These are phyloP conservation scores for Alternaria triticina DNA, from an alignment of 2,329 filamentous ascomycete genomes.

Conservation along the genomic window DNA sequence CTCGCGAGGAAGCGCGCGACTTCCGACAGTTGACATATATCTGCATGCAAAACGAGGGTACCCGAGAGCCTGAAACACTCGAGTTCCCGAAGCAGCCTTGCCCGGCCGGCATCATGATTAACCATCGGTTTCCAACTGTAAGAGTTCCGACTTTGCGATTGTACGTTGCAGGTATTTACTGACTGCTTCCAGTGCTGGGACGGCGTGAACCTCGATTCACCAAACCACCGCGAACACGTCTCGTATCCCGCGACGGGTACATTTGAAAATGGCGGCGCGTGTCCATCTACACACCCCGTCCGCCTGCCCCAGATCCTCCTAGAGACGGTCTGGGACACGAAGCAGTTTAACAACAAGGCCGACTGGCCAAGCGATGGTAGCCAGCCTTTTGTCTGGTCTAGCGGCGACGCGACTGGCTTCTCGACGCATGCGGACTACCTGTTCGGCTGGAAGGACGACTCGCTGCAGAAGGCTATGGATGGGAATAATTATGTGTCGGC, in stretches of 20 bases:
- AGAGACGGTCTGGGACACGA: slow-evolving; percentile 44
- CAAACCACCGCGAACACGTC: slow-evolving; percentile 35
- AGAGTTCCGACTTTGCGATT: not conserved
- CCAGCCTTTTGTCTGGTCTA: slow-evolving; percentile 42
- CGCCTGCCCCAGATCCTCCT: slow-evolving; percentile 40
- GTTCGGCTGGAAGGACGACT: slow-evolving; percentile 31
- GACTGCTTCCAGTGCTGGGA: slow-evolving; percentile 28
- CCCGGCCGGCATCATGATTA: slow-evolving; percentile 36
- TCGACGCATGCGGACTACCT: slow-evolving; percentile 42
- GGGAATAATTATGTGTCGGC: slow-evolving; percentile 37
- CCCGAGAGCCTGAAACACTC: slow-evolving; percentile 30
- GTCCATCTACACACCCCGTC: slow-evolving; percentile 36
- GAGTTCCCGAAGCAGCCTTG: slow-evolving; percentile 33
- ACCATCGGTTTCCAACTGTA: slow-evolving; percentile 33
- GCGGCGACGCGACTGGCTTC: slow-evolving; percentile 36
- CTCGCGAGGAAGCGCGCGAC: slow-evolving; percentile 28
- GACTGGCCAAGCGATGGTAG: slow-evolving; percentile 41
- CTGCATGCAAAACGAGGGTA: slow-evolving; percentile 39
- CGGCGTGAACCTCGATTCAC: slow-evolving; percentile 34
- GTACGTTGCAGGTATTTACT: not conserved
- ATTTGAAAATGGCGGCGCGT: slow-evolving; percentile 39
- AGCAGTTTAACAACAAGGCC: slow-evolving; percentile 39
- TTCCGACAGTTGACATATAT: slow-evolving; percentile 37
- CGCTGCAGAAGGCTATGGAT: slow-evolving; percentile 31
- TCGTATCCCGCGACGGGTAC: slow-evolving; percentile 36